Evolutionary conservation across 495 filamentous ascomycete species (phyloP), one percentile per base, ranked within the genome.

Genomic region (Staphylotrichum longicolle): DNA sequence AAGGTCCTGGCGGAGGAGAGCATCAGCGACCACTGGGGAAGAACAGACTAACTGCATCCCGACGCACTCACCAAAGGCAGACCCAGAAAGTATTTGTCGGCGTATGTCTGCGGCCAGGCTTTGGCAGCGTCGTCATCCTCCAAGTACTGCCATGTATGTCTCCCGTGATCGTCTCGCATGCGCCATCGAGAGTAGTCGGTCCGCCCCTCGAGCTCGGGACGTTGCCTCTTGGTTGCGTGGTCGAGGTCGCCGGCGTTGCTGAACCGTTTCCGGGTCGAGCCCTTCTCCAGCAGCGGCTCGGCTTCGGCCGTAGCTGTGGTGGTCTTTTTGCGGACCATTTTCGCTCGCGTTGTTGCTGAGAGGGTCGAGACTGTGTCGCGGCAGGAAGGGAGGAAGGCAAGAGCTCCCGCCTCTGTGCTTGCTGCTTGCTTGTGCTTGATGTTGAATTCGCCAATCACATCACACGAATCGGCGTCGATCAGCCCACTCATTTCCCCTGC

Each of bases 61-160:
- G 62, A 60, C 10, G 30, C 7, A 32, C 70, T 44, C 62, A 77
- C 74, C 62, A 75, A 33, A 20, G 73, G 86, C 34, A 96, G 72
- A 14, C 91, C 91, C 30, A 98, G 75, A 65, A 85, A 87, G 69
- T 91, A 93, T 70, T 89, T 95, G 66, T 98, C 94, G 27, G 91
- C 89, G 46, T 75, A 76, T 15, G 85, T 86, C 72, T 96, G 93
- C 12, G 93, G 91, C 94, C 95, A 98, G 58, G 82, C 75, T 60
- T 88, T 77, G 37, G 79, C 69, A 48, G 90, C 85, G 60, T 91
- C 83, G 53, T 96, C 91, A 6, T 87, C 84, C 68, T 90, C 82
- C 6, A 98, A 82, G 69, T 98, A 98, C 54, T 91, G 86, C 94
- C 94, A 98, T 30, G 91, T 96, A 63, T 96, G 91, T 57, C 89